Evolutionary conservation across 805 yeast genomes (phyloP), one percentile per base, ranked within the genome.

Genomic region (Candida wancherniae): DNA sequence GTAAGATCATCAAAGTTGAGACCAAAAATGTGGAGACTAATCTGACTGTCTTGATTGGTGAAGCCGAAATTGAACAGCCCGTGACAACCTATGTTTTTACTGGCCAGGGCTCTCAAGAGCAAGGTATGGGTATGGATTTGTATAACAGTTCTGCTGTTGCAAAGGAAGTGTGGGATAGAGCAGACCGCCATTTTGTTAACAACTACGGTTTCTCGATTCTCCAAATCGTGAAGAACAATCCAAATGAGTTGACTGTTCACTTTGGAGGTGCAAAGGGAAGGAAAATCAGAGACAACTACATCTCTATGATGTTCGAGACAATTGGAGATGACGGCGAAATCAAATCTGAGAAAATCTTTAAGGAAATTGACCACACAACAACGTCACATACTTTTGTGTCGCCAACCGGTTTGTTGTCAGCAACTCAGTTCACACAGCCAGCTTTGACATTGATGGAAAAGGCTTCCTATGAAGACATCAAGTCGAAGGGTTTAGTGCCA

Each of bases 61-160:
- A 86, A 69, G 99, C 99, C 34, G 98, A 92, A 69, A 88, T 94
- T 53, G 97, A 92, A 51, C 99, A 92, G 69, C 98, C 99, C 19
- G 83, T 81, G 32, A 84, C 97, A 25, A 83, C 98, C 13, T 92
- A 84, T 59, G 95, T 92, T 36, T 92, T 94, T 69, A 92, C 99
- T 45, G 99, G 98, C 57, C 99, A 92, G 73, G 99, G 99, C 62
- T 90, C 98, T 39, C 99, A 92, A 67, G 98, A 94, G 64, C 98
- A 94, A 71, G 97, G 97, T 60, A 92, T 92, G 99, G 98, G 99
- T 73, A 92, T 92, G 99, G 98, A 92, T 62, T 75, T 92, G 57
- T 92, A 92, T 63, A 80, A 79, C 45, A 73, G 83, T 24, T 84
- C 95, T 29, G 87, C 77, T 18, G 96, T 92, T 58, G 98, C 99